Percentiles rank a stretch among this genome's conserved stretches.
phyloP scores from a whole-genome alignment of 495 filamentous ascomycete genomes.

The Penicillium arizonense region DNA sequence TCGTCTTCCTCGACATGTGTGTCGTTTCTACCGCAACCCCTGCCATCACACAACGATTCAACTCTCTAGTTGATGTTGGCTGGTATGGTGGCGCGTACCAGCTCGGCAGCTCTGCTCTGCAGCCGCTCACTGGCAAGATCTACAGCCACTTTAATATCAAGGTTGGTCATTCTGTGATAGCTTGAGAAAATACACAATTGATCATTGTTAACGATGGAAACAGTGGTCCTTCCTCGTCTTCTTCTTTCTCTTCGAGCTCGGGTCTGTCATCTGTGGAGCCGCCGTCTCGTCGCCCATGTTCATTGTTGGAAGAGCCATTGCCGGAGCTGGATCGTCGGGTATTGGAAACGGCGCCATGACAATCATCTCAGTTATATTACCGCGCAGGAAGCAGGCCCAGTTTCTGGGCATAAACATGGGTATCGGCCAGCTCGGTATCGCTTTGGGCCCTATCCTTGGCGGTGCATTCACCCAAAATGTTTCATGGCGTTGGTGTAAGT shows the following conservation, averaged over 20 bases:
- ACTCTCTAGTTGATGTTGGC: background rate
- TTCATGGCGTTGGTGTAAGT: constrained; percentile 39
- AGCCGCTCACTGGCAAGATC: constrained; percentile 46
- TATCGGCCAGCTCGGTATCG: background rate
- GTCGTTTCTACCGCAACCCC: too few relatives aligned
- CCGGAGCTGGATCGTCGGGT: constrained; percentile 73
- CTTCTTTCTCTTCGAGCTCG: constrained; percentile 62
- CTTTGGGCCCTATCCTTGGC: constrained; percentile 47
- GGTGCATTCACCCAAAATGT: constrained; percentile 49
- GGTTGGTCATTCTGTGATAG: background rate
- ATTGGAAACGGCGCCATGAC: constrained; percentile 29
- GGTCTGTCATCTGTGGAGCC: constrained; percentile 68
- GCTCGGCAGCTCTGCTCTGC: constrained; percentile 27
- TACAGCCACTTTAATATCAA: constrained; percentile 46
- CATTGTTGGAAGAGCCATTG: constrained; percentile 76
- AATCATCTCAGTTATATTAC: background rate
- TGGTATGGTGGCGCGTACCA: background rate
- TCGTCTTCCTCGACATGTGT: too few relatives aligned
- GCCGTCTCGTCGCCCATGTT: constrained; percentile 67
- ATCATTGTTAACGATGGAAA: too few relatives aligned
- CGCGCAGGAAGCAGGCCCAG: too few relatives aligned
- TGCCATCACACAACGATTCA: too few relatives aligned
- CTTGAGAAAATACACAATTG: too few relatives aligned
- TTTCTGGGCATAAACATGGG: background rate
- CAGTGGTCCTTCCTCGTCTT: constrained; percentile 22